These are phyloP conservation scores for Fusarium sp. DNA, from an alignment of 2,329 filamentous ascomycete genomes.

Conservation along the genomic window DNA sequence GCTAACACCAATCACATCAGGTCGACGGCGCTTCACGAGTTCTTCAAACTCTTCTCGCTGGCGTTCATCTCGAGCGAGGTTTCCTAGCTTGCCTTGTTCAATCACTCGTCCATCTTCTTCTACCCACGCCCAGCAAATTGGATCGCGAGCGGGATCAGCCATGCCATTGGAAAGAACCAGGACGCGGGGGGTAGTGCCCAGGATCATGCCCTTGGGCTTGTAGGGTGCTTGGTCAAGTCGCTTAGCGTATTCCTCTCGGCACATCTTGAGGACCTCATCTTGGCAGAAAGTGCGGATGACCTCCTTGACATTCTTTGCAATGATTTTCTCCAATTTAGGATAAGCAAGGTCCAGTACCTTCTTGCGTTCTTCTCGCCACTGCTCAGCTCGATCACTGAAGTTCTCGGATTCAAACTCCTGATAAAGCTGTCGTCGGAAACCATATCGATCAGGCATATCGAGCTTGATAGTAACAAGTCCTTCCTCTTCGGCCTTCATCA, in stretches of 20 bases:
- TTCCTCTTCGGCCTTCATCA: slow-evolving; percentile 97
- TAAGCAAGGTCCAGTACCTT: slow-evolving; percentile 87
- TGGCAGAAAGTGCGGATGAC: slow-evolving; percentile 94
- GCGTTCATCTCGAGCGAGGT: slow-evolving; percentile 77
- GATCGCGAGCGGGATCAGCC: slow-evolving; percentile 78
- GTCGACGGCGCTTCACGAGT: slow-evolving; percentile 80
- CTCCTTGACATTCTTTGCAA: slow-evolving; percentile 94
- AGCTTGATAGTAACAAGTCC: slow-evolving; percentile 89
- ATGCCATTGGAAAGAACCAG: slow-evolving; percentile 88
- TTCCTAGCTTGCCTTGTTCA: slow-evolving; percentile 88
- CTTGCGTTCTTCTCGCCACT: slow-evolving; percentile 90
- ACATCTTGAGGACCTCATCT: slow-evolving; percentile 87
- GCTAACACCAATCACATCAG: slow-evolving; percentile 90
- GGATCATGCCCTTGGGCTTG: slow-evolving; percentile 91
- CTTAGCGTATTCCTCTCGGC: slow-evolving; percentile 88
- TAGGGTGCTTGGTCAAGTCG: slow-evolving; percentile 96
- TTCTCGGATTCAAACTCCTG: slow-evolving; percentile 93
- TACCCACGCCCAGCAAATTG: slow-evolving; percentile 90
- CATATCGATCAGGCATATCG: slow-evolving; percentile 78
- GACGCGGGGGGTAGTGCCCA: slow-evolving; percentile 89
- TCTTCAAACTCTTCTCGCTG: slow-evolving; percentile 79
- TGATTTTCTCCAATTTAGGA: slow-evolving; percentile 82
- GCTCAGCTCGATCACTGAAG: slow-evolving; percentile 92
- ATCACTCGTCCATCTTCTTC: slow-evolving; percentile 91
- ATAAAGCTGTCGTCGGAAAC: slow-evolving; percentile 82